Conservation (phyloP, 2,329 filamentous ascomycete species). For the Cordyceps farinosa region DNA sequence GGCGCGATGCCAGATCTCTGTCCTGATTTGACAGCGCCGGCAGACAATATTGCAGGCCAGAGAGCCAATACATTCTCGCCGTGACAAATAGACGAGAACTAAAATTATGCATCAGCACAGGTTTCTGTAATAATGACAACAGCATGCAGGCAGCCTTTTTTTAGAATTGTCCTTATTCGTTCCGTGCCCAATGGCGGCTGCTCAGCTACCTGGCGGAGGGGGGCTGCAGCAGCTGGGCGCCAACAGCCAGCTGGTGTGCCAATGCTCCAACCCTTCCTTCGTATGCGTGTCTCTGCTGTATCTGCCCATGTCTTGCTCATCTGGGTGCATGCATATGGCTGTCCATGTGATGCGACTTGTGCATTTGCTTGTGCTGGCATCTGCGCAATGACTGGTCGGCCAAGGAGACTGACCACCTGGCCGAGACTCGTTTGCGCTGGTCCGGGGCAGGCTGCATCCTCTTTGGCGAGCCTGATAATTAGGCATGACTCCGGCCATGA, state of each 20-base stretch:
- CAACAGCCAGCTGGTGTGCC: neutral
- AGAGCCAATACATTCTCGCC: neutral
- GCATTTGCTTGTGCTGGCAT: neutral
- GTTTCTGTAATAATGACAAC: neutral
- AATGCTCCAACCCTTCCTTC: too few relatives aligned
- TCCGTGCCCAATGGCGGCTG: too few relatives aligned
- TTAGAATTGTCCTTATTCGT: neutral
- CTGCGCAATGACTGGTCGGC: neutral
- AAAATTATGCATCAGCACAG: neutral
- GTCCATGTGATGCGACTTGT: neutral
- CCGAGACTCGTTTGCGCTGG: neutral
- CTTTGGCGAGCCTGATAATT: neutral
- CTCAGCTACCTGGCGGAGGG: too few relatives aligned
- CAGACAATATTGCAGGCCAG: neutral
- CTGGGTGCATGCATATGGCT: neutral
- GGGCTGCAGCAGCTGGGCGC: neutral
- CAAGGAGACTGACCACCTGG: too few relatives aligned
- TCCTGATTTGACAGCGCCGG: constrained; percentile 7
- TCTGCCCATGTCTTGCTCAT: neutral
- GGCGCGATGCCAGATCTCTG: constrained; percentile 12
- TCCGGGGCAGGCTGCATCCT: neutral
- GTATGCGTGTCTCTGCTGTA: neutral
- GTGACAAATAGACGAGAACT: neutral
- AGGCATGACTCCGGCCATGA: neutral
- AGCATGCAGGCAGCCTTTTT: neutral